Evolutionary conservation across 163 green algal species (phyloP).

Genomic region (Scenedesmus sp.): DNA sequence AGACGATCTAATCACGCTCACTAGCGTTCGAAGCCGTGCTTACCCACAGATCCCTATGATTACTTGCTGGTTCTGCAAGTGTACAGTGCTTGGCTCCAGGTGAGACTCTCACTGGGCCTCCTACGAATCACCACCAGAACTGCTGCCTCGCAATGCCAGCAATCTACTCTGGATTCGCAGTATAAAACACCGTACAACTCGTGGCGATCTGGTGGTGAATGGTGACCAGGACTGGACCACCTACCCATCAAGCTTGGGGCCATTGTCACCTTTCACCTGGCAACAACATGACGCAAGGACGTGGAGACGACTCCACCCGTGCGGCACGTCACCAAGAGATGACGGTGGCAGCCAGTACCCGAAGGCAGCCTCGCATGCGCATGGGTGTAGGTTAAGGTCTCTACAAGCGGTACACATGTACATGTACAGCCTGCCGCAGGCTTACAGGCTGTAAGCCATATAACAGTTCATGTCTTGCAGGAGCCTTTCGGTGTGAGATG

Average conservation of each 20-base stretch:
- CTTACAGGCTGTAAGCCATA: too few species aligned
- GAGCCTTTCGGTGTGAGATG: too few species aligned
- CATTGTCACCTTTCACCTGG: background rate
- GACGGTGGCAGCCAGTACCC: too few species aligned
- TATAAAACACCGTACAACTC: background rate
- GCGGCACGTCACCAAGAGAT: too few species aligned
- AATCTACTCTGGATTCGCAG: too few species aligned
- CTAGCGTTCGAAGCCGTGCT: background rate
- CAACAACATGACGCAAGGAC: too few species aligned
- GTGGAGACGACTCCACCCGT: too few species aligned
- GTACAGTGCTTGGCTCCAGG: background rate
- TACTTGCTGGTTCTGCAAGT: background rate
- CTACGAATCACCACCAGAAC: background rate
- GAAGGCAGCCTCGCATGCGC: too few species aligned
- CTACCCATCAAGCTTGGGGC: background rate
- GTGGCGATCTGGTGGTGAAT: background rate
- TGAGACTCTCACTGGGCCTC: conserved; percentile 4
- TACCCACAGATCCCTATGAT: background rate
- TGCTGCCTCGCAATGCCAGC: background rate
- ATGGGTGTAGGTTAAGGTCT: too few species aligned
- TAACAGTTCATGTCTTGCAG: too few species aligned
- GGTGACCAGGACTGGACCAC: background rate
- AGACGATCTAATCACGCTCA: background rate
- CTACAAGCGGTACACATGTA: too few species aligned
- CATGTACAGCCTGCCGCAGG: too few species aligned